phyloP scores from a whole-genome alignment of 2,329 filamentous ascomycete genomes.

The Microdochium paspali region DNA sequence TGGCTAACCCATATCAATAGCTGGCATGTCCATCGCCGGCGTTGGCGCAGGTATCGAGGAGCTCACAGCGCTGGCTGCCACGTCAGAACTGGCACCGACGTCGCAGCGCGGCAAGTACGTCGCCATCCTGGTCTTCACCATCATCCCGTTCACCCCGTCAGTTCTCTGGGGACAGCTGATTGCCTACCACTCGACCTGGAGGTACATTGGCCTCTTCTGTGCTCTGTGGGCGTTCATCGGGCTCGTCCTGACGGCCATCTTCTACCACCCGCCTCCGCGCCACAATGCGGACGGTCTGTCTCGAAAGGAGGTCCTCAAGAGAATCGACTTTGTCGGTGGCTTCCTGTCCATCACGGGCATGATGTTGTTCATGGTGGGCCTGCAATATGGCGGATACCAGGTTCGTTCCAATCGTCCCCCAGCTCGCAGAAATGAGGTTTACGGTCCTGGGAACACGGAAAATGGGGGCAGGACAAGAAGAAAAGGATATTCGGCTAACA shows the following conservation, averaged over 20 bases:
- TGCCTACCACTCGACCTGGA: conserved; percentile 35
- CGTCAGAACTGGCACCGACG: conserved; percentile 58
- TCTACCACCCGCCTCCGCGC: conserved; percentile 43
- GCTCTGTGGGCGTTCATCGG: conserved; percentile 42
- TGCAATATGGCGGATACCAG: conserved; percentile 28
- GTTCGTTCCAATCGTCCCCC: conserved; percentile 3
- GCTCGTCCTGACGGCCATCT: conserved; percentile 37
- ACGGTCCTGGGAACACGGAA: no score
- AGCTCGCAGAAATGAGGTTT: no score
- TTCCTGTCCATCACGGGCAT: conserved; percentile 37
- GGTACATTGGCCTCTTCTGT: conserved; percentile 43
- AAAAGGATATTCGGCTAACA: no score
- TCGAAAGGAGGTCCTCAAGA: conserved; percentile 27
- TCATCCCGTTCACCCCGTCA: conserved; percentile 52
- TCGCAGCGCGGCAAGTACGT: conserved; percentile 56
- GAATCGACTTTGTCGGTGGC: conserved; percentile 42
- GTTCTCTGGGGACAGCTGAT: conserved; percentile 51
- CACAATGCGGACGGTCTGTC: conserved; percentile 28
- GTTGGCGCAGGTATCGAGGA: conserved; percentile 59
- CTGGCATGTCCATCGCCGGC: conserved; percentile 45
- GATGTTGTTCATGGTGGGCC: conserved; percentile 39
- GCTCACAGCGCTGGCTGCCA: conserved; percentile 57
- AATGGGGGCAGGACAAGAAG: no score
- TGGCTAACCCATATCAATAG: conserved; percentile 17
- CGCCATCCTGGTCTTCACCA: conserved; percentile 48